phyloP scores from a whole-genome alignment of 31 red algal genomes.

The Asparagopsis taxiformis region DNA sequence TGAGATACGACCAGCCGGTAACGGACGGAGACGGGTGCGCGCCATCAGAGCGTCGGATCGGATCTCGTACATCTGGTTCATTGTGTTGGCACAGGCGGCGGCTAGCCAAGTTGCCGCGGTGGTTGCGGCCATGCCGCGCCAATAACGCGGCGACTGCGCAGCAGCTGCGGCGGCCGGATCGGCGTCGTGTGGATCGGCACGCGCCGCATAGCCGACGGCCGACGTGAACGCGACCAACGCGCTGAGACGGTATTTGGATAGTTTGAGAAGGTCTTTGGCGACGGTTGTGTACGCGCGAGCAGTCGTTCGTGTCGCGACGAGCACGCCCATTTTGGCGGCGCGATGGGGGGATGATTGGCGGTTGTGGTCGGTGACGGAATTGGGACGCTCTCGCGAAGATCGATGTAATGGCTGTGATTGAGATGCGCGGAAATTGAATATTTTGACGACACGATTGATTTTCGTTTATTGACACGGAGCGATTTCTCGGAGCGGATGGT shows the following conservation, averaged over 20 bases:
- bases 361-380: too few relatives aligned
- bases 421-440: too few relatives aligned
- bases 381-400: too few relatives aligned
- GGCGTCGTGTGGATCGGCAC: slow-evolving; percentile 6
- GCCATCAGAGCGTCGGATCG: slow-evolving; percentile 81
- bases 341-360: too few relatives aligned
- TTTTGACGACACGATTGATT: too few relatives aligned
- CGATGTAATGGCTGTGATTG: too few relatives aligned
- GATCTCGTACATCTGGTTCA: slow-evolving; percentile 93
- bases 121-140: slow-evolving; percentile 6
- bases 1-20: slow-evolving; percentile 65
- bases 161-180: slow-evolving; percentile 2
- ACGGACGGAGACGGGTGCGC: slow-evolving; percentile 79
- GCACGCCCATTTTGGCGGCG: background rate
- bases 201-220: slow-evolving; percentile 58
- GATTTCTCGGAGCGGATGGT: too few relatives aligned
- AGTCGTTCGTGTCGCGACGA: background rate
- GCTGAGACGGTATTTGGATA: slow-evolving; percentile 85
- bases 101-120: slow-evolving; percentile 71
- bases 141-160: background rate
- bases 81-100: slow-evolving; percentile 82
- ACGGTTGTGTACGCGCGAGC: background rate
- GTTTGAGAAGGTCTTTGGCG: slow-evolving; percentile 57
- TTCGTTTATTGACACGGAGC: too few relatives aligned
- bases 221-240: slow-evolving; percentile 84